Conservation (phyloP, 768 basidiomycete genomes). For the Tricholoma flavovirens region DNA sequence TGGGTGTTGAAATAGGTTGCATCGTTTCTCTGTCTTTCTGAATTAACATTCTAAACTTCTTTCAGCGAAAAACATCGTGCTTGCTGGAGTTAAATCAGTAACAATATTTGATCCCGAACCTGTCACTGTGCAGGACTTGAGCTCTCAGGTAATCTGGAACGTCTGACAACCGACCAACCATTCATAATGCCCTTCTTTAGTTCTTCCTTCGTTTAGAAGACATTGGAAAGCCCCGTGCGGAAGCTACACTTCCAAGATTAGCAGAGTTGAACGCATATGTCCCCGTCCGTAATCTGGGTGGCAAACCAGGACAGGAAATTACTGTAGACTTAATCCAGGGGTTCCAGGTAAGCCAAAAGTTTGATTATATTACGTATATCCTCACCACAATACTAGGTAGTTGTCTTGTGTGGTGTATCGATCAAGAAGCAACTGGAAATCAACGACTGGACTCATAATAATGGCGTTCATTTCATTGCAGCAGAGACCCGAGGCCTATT, state of each 20-base stretch:
- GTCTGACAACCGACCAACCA: not conserved
- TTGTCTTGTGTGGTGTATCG: constrained; percentile 79
- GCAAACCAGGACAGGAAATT: constrained; percentile 69
- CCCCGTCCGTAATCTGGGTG: constrained; percentile 83
- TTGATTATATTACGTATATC: not conserved
- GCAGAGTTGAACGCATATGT: constrained; percentile 96
- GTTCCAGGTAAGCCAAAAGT: constrained; percentile 66
- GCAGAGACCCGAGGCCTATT: constrained; percentile 92
- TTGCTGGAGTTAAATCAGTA: constrained; percentile 97
- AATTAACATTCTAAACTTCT: constrained; percentile 2
- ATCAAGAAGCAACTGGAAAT: constrained; percentile 86
- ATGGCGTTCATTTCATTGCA: constrained; percentile 87
- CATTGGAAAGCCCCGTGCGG: constrained; percentile 82
- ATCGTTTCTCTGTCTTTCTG: constrained; percentile 4
- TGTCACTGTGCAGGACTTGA: constrained; percentile 83
- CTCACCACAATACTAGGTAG: constrained; percentile 47
- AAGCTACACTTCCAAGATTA: constrained; percentile 80
- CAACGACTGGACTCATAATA: constrained; percentile 89
- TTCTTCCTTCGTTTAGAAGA: constrained; percentile 91
- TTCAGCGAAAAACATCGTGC: constrained; percentile 87
- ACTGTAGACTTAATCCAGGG: constrained; percentile 76
- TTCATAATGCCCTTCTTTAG: constrained; percentile 34
- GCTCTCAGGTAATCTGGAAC: constrained; percentile 71
- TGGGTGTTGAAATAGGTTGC: constrained; percentile 90
- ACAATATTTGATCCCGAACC: constrained; percentile 92